Conservation (phyloP, 495 filamentous ascomycete species). For the Cairneyella variabilis region DNA sequence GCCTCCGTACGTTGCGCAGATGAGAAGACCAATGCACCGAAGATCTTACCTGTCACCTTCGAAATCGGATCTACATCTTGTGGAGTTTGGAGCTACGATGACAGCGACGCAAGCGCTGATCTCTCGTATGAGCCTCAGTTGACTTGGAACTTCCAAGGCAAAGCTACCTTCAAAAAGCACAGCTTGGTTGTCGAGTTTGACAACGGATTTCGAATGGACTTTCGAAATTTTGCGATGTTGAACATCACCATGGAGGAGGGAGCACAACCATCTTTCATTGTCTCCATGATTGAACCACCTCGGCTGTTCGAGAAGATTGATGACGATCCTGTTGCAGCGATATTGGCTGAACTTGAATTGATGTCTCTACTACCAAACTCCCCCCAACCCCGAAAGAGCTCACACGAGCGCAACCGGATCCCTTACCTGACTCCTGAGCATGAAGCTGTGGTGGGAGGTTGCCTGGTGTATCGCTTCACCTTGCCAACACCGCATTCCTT, state of each 20-base stretch:
- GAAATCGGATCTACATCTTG: constrained; percentile 35
- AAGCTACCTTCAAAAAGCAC: constrained; percentile 41
- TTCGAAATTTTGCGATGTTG: constrained; percentile 35
- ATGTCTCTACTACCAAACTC: constrained; percentile 12
- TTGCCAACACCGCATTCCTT: neutral
- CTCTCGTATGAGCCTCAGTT: constrained; percentile 46
- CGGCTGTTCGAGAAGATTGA: constrained; percentile 24
- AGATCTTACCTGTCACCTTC: constrained; percentile 28
- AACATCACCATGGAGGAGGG: constrained; percentile 32
- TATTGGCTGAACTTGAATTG: constrained; percentile 10
- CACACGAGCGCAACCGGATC: constrained; percentile 33
- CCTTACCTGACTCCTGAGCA: constrained; percentile 24
- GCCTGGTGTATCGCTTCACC: constrained; percentile 28
- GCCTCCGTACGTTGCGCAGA: neutral
- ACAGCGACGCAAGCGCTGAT: constrained; percentile 5
- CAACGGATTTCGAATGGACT: constrained; percentile 28
- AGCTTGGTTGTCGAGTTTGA: constrained; percentile 30
- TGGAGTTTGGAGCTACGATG: constrained; percentile 45
- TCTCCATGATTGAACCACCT: constrained; percentile 28
- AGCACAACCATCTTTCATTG: constrained; percentile 29
- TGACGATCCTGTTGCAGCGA: constrained; percentile 15
- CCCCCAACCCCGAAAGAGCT: constrained; percentile 9
- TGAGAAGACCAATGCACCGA: neutral
- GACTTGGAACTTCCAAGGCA: constrained; percentile 27
- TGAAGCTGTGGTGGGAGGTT: constrained; percentile 22